Evolutionary conservation across 345 rosid species (phyloP).

Genomic region (Citrus trifoliata): DNA sequence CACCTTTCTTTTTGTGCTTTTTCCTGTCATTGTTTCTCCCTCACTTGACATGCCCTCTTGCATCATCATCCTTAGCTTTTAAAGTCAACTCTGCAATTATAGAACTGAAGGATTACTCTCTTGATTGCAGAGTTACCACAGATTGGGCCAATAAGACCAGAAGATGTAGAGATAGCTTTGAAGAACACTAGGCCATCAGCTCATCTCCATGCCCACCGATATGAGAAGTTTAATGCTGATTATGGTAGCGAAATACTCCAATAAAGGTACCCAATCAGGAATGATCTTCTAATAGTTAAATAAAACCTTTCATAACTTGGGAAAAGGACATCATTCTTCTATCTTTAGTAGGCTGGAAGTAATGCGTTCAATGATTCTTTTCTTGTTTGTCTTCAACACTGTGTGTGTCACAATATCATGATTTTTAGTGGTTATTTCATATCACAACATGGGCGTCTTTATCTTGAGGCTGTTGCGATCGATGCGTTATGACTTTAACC

Average conservation of each 20-base stretch:
- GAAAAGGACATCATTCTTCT: neutral
- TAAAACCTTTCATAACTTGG: neutral
- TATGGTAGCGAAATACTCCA: conserved; percentile 86
- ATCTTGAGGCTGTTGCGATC: too few relatives aligned
- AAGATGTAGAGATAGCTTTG: conserved; percentile 72
- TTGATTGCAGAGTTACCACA: conserved; percentile 67
- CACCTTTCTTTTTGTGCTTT: neutral
- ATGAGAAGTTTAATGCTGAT: conserved; percentile 83
- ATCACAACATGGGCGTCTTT: neutral
- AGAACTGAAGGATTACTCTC: neutral
- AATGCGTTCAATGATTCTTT: neutral
- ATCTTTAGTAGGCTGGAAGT: too few relatives aligned
- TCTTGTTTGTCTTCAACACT: too few relatives aligned
- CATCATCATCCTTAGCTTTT: neutral
- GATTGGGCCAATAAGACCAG: conserved; percentile 65
- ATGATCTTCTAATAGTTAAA: neutral
- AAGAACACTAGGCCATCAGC: conserved; percentile 94
- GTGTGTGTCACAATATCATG: neutral
- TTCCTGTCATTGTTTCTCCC: neutral
- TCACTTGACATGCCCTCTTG: neutral
- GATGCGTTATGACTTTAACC: too few relatives aligned
- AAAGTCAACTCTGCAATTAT: neutral
- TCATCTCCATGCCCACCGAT: conserved; percentile 81
- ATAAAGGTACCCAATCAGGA: conserved; percentile 20
- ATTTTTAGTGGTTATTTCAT: neutral